A percentile compares a stretch with the other conserved stretches of the same genome.
phyloP scores from a whole-genome alignment of 805 yeast species.

The Martiniozyma abietophila region DNA sequence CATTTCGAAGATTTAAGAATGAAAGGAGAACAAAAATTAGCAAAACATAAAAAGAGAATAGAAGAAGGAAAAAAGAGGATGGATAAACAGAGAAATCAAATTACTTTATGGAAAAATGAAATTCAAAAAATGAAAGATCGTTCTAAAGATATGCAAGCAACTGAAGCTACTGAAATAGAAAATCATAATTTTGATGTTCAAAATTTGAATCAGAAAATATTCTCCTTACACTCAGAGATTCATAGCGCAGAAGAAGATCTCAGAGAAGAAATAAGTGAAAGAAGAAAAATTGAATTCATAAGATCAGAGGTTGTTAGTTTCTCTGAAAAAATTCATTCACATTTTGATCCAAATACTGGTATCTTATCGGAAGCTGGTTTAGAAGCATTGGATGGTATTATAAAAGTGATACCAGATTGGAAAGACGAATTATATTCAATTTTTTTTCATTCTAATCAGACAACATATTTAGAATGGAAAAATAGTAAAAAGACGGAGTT shows the following conservation, averaged over 20 bases:
- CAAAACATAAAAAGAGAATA: constrained; percentile 26
- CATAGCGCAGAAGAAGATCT: constrained; percentile 27
- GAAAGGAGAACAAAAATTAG: constrained; percentile 27
- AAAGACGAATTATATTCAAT: constrained; percentile 22
- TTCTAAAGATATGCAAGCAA: constrained; percentile 1
- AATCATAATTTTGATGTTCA: constrained; percentile 18
- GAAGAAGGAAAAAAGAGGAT: constrained; percentile 23
- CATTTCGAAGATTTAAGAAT: constrained; percentile 33
- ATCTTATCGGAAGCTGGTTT: constrained; percentile 22
- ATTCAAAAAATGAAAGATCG: constrained; percentile 20
- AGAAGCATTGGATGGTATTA: constrained; percentile 16
- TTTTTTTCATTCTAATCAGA: constrained; percentile 28
- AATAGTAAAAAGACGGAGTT: constrained; percentile 22
- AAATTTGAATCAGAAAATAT: constrained; percentile 21
- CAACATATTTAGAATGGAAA: constrained; percentile 29
- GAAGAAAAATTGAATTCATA: constrained; percentile 20
- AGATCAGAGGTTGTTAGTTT: constrained; percentile 18
- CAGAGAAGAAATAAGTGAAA: constrained; percentile 19
- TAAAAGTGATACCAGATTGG: constrained; percentile 25
- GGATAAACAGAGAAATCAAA: constrained; percentile 27
- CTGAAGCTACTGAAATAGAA: constrained; percentile 15
- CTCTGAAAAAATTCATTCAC: constrained; percentile 17
- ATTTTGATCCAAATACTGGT: constrained; percentile 24
- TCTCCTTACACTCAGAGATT: constrained; percentile 20
- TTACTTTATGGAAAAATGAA: constrained; percentile 26